Evolutionary conservation across 2,329 filamentous ascomycete genomes (phyloP).

Genomic region (Talaromyces sp.): DNA sequence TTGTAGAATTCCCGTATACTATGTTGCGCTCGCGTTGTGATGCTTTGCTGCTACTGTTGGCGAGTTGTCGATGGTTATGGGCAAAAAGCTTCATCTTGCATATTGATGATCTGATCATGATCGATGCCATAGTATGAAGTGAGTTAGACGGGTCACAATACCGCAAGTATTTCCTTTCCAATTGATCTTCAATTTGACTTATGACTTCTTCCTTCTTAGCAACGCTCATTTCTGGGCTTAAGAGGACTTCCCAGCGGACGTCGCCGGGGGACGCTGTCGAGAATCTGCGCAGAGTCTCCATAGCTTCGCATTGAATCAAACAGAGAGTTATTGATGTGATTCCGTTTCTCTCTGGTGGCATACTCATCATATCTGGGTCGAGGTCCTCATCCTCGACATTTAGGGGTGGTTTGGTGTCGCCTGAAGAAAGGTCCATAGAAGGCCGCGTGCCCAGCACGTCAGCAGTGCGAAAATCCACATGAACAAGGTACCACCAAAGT

Average conservation of each 20-base stretch:
- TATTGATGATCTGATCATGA: neutral
- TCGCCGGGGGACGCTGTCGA: neutral
- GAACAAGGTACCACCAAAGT: slow-evolving; percentile 56
- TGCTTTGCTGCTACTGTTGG: neutral
- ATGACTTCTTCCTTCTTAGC: neutral
- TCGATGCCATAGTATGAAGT: neutral
- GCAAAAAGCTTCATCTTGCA: slow-evolving; percentile 2
- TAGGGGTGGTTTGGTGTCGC: slow-evolving; percentile 6
- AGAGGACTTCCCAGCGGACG: neutral
- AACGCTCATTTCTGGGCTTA: neutral
- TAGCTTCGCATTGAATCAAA: neutral
- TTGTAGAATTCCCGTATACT: neutral
- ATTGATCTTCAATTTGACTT: neutral
- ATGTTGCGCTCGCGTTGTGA: neutral
- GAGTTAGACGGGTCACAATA: neutral
- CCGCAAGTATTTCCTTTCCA: neutral
- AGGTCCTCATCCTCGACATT: slow-evolving; percentile 2
- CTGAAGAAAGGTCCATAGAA: slow-evolving; percentile 16
- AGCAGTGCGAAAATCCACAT: slow-evolving; percentile 22
- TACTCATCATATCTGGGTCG: neutral
- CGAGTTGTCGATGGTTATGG: neutral
- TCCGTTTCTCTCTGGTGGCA: neutral
- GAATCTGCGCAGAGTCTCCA: neutral
- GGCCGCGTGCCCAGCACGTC: slow-evolving; percentile 17
- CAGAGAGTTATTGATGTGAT: neutral